A percentile compares a stretch with the other conserved stretches of the same genome.
Evolutionary conservation across 2,329 filamentous ascomycete genomes (phyloP).

Genomic region (Cordyceps cicadae): DNA sequence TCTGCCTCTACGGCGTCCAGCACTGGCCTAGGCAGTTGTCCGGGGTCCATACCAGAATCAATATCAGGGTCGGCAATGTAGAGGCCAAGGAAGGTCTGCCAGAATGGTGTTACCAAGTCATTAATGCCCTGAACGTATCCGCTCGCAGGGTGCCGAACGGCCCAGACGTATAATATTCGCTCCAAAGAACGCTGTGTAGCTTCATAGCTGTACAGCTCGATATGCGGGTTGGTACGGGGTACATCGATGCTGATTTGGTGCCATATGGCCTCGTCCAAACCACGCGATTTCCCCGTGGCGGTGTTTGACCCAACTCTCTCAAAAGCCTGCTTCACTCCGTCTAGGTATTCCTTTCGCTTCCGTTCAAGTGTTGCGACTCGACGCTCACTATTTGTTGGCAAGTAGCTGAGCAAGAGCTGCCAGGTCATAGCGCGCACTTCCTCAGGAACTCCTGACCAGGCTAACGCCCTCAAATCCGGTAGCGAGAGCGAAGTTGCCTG

Average conservation of each 20-base stretch:
- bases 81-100: slow-evolving; percentile 89
- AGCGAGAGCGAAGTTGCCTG: slow-evolving; percentile 86
- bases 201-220: slow-evolving; percentile 91
- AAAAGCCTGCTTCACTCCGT: slow-evolving; percentile 72
- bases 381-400: slow-evolving; percentile 92
- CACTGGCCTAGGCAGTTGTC: slow-evolving; percentile 81
- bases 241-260: slow-evolving; percentile 99
- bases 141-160: slow-evolving; percentile 91
- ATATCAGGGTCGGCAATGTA: slow-evolving; percentile 95
- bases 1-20: slow-evolving; percentile 96
- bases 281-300: slow-evolving; percentile 43
- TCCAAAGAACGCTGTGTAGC: slow-evolving; percentile 91
- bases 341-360: slow-evolving; percentile 93
- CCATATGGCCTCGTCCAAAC: slow-evolving; percentile 95
- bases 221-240: slow-evolving; percentile 89
- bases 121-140: slow-evolving; percentile 99
- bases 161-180: slow-evolving; percentile 94
- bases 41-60: slow-evolving; percentile 92
- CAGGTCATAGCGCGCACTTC: slow-evolving; percentile 99
- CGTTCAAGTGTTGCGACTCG: slow-evolving; percentile 83
- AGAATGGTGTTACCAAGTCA: slow-evolving; percentile 94
- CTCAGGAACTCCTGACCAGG: slow-evolving; percentile 90
- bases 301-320: slow-evolving; percentile 50
- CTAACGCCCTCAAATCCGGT: slow-evolving; percentile 70
- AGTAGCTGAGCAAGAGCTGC: slow-evolving; percentile 89